Base-by-base conservation (phyloP, 2,329 filamentous ascomycete species). In the Neonectria neomacrospora region DNA sequence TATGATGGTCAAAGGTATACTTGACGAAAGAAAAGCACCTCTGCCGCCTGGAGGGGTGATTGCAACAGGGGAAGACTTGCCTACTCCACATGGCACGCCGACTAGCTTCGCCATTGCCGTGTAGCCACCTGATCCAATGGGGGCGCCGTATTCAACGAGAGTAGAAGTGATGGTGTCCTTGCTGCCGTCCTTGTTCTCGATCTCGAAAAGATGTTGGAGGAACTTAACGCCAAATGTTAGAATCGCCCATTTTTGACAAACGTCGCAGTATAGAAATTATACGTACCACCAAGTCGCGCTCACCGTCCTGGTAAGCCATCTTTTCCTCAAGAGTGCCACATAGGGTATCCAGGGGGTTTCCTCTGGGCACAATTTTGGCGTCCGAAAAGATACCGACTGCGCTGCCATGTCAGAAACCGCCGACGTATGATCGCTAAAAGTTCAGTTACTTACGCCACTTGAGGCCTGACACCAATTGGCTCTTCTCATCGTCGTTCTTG, bases 31-130 rank as follows among this genome's bases (percentile, higher is more conserved):
- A 34, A 26, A 23, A 3, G 20, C 20, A 26, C 22, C 42, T 45
- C 42, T 26, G 20, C 41, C 20, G 3, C 6, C 9, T 22, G 3
- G 20, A 20, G 16, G 16, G 6, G n/a, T 47, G 16, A 6, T 26
- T 5, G 22, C 22, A 47, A 28, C 14, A 28, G 2, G 22, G 22
- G 32, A 54, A 5, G 41, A 67, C 67, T 23, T 63, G 62, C 65
- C 68, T 23, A 81, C 79, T 53, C 76, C 80, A 63, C 80, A 82
- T 5, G 23, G 23, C 23, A 94, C 84, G 75, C 92, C 92, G 58
- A 96, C 93, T 45, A 93, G 80, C 79, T 90, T 91, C 48, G 92
- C 92, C 93, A 97, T 97, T 70, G 91, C 88, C 4, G 86, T 90
- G 82, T 95, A 96, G 34, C 91, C 91, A 70, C 88, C 84, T 48